phyloP scores from a whole-genome alignment of 2,329 filamentous ascomycete genomes.

The Cladobotryum protrusum region DNA sequence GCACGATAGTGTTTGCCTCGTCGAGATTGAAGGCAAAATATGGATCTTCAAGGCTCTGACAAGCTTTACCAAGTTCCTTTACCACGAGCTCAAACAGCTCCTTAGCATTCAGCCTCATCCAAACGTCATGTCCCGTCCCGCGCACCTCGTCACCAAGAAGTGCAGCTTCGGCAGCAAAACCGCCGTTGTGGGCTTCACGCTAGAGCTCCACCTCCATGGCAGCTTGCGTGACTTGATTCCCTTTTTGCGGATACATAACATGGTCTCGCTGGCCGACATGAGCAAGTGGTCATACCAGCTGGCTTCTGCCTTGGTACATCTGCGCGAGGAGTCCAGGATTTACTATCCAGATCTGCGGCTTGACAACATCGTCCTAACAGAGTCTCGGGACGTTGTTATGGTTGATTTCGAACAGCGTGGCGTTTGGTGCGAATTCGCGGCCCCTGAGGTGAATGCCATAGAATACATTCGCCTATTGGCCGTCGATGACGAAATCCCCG shows the following conservation, averaged over 20 bases:
- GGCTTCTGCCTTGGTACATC: constrained; percentile 44
- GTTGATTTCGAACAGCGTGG: constrained; percentile 59
- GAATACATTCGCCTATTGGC: constrained; percentile 53
- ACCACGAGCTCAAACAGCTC: constrained; percentile 53
- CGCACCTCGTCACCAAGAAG: constrained; percentile 49
- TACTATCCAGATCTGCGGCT: constrained; percentile 56
- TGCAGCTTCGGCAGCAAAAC: constrained; percentile 50
- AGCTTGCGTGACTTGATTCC: constrained; percentile 51
- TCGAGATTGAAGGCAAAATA: constrained; percentile 34
- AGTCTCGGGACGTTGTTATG: constrained; percentile 43
- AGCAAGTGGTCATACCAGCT: constrained; percentile 50
- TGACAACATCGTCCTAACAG: constrained; percentile 52
- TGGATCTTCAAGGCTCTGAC: constrained; percentile 55
- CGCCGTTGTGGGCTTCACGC: constrained; percentile 51
- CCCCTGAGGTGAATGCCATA: constrained; percentile 54
- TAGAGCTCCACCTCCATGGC: constrained; percentile 48
- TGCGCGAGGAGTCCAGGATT: constrained; percentile 37
- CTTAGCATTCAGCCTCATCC: constrained; percentile 46
- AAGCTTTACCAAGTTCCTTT: constrained; percentile 53
- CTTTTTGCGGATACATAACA: constrained; percentile 40
- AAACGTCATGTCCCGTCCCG: constrained; percentile 46
- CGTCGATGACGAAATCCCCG: constrained; percentile 39
- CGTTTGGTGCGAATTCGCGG: constrained; percentile 56
- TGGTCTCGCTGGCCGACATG: constrained; percentile 38
- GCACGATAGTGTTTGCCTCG: constrained; percentile 54